Evolutionary conservation across 306 rosid species (phyloP), one percentile per base, ranked within the genome.

Genomic region (Cucumis cinereus): DNA sequence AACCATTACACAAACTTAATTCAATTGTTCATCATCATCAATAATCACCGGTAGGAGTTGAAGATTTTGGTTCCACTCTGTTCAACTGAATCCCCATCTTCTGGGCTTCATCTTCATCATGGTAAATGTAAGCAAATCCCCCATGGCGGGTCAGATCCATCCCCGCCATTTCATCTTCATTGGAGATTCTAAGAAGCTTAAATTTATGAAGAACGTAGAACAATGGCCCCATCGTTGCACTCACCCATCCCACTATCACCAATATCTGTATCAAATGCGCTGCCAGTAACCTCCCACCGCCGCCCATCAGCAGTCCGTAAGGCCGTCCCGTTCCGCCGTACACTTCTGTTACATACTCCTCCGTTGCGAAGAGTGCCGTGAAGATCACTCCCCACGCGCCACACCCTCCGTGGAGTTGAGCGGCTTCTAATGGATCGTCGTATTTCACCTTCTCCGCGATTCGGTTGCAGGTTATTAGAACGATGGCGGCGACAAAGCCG

Each of bases 121-220:
- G 83, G 73, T 88, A 88, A 0, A 77, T 88, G 70, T 93, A 93
- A 2, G 98, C 98, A 55, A 90, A 89, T 6, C 98, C 98, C 3
- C 98, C 98, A 17, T 93, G 98, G 1, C 98, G 92, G 82, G 98
- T 93, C 82, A 91, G 11, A 82, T 93, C 98, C 98, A 93, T 91
- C 35, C 98, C 98, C 67, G 93, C 92, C 78, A 90, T 86, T 38
- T 93, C 97, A 28, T 93, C 98, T 64, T 90, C 97, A 0, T 80
- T 17, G 0, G 98, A 91, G 55, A 93, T 91, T 75, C 98, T 78
- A 40, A 93, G 69, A 36, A 93, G 78, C 5, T 88, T 86, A 10
- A 93, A 81, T 69, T 88, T 93, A 16, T 85, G 85, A 12, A 93
- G 82, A 11, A 62, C 69, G 26, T 43, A 90, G 78, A 93, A 93